Percentiles rank a stretch among this genome's conserved stretches.
phyloP scores from a whole-genome alignment of 2,329 filamentous ascomycete species.

The Paecilomyces niveus region DNA sequence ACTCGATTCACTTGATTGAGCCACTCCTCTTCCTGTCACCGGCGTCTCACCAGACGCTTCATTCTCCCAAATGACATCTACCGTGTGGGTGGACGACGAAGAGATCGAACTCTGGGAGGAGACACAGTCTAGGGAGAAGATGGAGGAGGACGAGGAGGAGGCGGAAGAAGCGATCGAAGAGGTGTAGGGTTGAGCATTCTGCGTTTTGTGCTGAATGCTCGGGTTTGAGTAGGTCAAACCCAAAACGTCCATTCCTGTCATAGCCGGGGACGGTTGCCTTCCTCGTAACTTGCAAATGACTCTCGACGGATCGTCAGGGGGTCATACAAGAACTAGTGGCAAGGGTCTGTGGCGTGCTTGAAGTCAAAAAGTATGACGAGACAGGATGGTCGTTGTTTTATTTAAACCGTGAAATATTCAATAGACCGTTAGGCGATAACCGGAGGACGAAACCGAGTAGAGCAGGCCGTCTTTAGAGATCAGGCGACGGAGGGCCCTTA shows the following conservation, averaged over 20 bases:
- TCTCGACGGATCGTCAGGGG: slow-evolving; percentile 1
- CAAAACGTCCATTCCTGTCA: slow-evolving; percentile 39
- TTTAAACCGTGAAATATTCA: slow-evolving; percentile 15
- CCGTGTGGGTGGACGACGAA: slow-evolving; percentile 57
- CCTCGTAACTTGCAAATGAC: slow-evolving; percentile 12
- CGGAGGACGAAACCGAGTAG: slow-evolving; percentile 22
- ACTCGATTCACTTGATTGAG: slow-evolving; percentile 14
- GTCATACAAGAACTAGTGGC: slow-evolving; percentile 6
- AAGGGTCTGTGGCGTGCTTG: neutral
- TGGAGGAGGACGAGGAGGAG: slow-evolving; percentile 67
- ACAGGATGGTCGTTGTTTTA: slow-evolving; percentile 5
- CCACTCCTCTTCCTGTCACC: slow-evolving; percentile 17
- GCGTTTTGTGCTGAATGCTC: slow-evolving; percentile 27
- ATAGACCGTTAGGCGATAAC: slow-evolving; percentile 26
- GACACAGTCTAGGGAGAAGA: slow-evolving; percentile 63
- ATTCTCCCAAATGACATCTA: slow-evolving; percentile 44
- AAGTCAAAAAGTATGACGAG: slow-evolving; percentile 7
- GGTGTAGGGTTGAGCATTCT: slow-evolving; percentile 53
- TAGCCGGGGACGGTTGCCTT: slow-evolving; percentile 25
- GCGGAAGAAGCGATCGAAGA: slow-evolving; percentile 66
- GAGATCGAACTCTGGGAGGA: slow-evolving; percentile 65
- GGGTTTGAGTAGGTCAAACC: slow-evolving; percentile 34
- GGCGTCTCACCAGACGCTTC: slow-evolving; percentile 20
- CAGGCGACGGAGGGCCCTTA: slow-evolving; percentile 27
- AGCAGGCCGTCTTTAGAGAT: slow-evolving; percentile 22